A percentile compares a stretch with the other conserved stretches of the same genome.
Evolutionary conservation across 2,329 filamentous ascomycete species (phyloP).

Genomic region (Alternaria atra): DNA sequence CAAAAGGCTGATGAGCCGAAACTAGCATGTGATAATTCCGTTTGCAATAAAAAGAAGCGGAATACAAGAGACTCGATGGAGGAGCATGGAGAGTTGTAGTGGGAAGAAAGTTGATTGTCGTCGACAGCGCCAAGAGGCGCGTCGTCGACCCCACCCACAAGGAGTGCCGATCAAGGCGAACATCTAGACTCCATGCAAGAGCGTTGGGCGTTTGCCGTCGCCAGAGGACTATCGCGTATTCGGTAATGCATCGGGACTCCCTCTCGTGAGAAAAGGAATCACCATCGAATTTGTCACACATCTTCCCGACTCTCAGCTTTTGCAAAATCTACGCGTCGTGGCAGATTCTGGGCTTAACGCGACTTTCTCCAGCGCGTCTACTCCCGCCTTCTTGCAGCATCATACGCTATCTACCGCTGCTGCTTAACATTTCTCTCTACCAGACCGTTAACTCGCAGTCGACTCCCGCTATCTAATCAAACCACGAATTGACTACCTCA

Average conservation of each 20-base stretch:
- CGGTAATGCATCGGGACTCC: not conserved
- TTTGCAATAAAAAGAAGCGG: not conserved
- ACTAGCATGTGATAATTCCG: not conserved
- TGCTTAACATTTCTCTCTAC: not conserved
- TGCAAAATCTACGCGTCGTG: not conserved
- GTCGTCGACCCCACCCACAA: not conserved
- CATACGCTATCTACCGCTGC: not conserved
- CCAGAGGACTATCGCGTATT: not conserved
- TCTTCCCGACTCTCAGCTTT: not conserved
- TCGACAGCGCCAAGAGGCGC: conserved; percentile 7
- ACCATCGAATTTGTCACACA: not conserved
- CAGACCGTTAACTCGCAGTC: not conserved
- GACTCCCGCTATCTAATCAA: not conserved
- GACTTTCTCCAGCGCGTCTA: not conserved
- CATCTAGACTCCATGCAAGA: not conserved
- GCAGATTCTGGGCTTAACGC: not conserved
- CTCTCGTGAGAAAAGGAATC: too few species aligned
- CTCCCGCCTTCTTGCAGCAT: not conserved
- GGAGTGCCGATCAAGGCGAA: conserved; percentile 4
- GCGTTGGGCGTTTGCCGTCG: not conserved
- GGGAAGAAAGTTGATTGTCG: not conserved
- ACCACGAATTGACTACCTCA: not conserved
- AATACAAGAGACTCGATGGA: not conserved
- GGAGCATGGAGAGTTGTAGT: not conserved
- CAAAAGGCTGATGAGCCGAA: conserved; percentile 2